Evolutionary conservation across 257 asterid species (phyloP), one percentile per base, ranked within the genome.

Genomic region (Primulina eburnea): DNA sequence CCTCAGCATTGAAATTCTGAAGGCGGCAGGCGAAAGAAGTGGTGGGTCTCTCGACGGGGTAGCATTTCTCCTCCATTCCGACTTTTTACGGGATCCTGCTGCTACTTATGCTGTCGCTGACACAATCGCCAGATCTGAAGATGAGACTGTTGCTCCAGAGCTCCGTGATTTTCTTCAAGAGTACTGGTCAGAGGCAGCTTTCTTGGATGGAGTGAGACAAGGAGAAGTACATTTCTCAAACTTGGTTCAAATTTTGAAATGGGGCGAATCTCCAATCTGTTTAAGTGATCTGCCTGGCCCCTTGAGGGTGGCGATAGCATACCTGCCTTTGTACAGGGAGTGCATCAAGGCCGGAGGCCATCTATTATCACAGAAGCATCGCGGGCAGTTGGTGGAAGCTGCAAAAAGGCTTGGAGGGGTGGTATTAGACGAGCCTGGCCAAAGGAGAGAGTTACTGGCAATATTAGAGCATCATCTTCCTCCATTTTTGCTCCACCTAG

Each of bases 21-120:
- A 94, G 83, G 99, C 99, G 38, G 99, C 99, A 14, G 97, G 96
- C 0, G 97, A 91, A 73, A 76, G 97, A 56, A 89, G 97, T 20
- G 92, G 96, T 20, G 96, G 99, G 32, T 91, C 99, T 16, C 96
- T 94, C 0, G 90, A 86, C 0, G 97, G 99, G 60, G 97, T 94
- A 6, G 94, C 89, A 4, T 91, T 91, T 78, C 96, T 94, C 77
- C 95, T 94, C 62, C 84, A 75, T 17, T 88, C 97, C 0, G 90
- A 94, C 77, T 94, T 94, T 67, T 73, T 94, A 2, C 96, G 92
- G 2, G 96, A 91, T 59, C 92, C 99, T 3, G 77, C 81, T 0
- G 95, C 97, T 7, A 91, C 99, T 2, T 94, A 91, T 55, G 90
- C 97, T 0, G 97, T 91, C 7, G 99, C 96, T 0, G 97, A 94